Percentiles rank a stretch among this genome's conserved stretches.
Conservation (phyloP, 805 yeast species). For the Starmerella ratchasimensis region DNA sequence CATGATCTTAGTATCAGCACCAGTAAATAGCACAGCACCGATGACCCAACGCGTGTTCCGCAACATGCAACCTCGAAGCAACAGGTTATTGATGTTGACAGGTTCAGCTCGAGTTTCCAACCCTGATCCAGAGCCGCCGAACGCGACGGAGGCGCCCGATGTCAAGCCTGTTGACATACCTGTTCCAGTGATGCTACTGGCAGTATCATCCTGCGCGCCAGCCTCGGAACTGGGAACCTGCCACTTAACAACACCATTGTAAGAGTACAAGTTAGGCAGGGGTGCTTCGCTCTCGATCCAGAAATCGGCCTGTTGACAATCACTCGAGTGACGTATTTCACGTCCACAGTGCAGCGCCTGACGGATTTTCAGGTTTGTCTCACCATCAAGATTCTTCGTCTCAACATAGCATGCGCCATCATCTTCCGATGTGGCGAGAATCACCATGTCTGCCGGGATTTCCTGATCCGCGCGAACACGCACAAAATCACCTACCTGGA, state of each 20-base stretch:
- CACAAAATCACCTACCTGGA: slow-evolving; percentile 62
- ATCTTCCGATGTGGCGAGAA: slow-evolving; percentile 54
- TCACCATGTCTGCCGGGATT: slow-evolving; percentile 63
- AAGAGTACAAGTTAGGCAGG: slow-evolving; percentile 47
- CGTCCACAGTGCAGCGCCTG: slow-evolving; percentile 46
- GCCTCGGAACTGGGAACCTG: slow-evolving; percentile 5
- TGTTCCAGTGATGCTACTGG: not conserved
- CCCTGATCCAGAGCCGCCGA: slow-evolving; percentile 1
- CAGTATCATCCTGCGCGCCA: not conserved
- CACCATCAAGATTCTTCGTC: slow-evolving; percentile 63
- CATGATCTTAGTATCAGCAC: slow-evolving; percentile 65
- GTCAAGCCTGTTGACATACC: too few species aligned
- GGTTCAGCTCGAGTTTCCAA: slow-evolving; percentile 33
- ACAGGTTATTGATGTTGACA: slow-evolving; percentile 46
- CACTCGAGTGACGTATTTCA: slow-evolving; percentile 34
- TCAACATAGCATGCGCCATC: slow-evolving; percentile 63
- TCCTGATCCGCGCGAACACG: slow-evolving; percentile 59
- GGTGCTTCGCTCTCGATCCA: slow-evolving; percentile 63
- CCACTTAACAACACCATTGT: slow-evolving; percentile 29
- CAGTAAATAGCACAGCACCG: slow-evolving; percentile 62
- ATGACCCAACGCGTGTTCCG: slow-evolving; percentile 69
- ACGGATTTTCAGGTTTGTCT: slow-evolving; percentile 58
- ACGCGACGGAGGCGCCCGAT: too few species aligned
- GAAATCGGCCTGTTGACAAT: slow-evolving; percentile 32
- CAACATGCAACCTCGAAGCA: slow-evolving; percentile 59